phyloP scores from a whole-genome alignment of 1,284 basidiomycete species.

The Veloporphyrellus conicus region DNA sequence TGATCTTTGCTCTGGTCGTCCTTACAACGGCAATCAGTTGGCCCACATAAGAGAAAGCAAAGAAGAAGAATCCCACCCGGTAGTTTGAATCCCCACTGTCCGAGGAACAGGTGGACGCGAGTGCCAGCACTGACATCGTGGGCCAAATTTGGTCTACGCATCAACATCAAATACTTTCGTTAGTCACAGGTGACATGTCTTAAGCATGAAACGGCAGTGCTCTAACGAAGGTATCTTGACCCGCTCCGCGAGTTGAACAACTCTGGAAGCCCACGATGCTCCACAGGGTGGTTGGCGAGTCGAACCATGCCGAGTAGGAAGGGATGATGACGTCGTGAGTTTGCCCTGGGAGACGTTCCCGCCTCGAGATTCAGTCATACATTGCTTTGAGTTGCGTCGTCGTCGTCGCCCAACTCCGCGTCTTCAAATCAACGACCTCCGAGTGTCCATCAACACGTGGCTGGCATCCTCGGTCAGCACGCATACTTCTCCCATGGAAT shows the following conservation, averaged over 20 bases:
- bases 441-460: constrained; percentile 72
- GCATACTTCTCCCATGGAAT: constrained; percentile 39
- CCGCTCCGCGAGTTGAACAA: constrained; percentile 97
- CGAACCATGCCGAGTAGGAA: constrained; percentile 97
- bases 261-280: constrained; percentile 90
- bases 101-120: constrained; percentile 97
- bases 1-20: constrained; percentile 94
- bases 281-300: constrained; percentile 91
- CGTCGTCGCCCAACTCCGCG: constrained; percentile 52
- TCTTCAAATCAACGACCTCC: constrained; percentile 67
- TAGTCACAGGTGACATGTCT: constrained; percentile 94
- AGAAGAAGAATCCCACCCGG: constrained; percentile 55
- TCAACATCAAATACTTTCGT: constrained; percentile 95
- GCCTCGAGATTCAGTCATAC: constrained; percentile 71
- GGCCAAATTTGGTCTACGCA: constrained; percentile 91
- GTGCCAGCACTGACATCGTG: constrained; percentile 99
- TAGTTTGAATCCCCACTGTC: constrained; percentile 99
- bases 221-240: constrained; percentile 95
- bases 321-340: constrained; percentile 97
- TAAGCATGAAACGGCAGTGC: constrained; percentile 99
- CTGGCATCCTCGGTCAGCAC: constrained; percentile 54
- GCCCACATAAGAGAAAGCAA: constrained; percentile 10
- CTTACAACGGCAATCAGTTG: constrained; percentile 41
- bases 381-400: constrained; percentile 78
- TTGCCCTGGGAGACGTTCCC: constrained; percentile 85